Percentiles rank a stretch among this genome's conserved stretches.
These are phyloP conservation scores for Diaporthe aspalathi DNA, from an alignment of 2,329 filamentous ascomycete species.

Conservation along the genomic window DNA sequence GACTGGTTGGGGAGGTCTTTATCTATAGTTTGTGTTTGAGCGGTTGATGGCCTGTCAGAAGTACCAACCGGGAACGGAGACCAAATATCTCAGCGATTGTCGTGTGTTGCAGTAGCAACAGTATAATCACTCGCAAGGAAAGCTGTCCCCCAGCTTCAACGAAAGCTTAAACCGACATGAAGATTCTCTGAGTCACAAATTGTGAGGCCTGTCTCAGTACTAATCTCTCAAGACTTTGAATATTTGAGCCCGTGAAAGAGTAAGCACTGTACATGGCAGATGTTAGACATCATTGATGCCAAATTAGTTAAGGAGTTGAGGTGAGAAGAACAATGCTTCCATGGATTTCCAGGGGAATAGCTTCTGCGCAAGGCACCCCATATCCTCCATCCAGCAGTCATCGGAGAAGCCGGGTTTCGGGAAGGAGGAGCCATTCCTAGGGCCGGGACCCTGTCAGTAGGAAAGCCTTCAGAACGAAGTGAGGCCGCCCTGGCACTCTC, in stretches of 20 bases:
- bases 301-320: no score
- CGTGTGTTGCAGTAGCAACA: not conserved
- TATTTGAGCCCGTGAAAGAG: not conserved
- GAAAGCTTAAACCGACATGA: not conserved
- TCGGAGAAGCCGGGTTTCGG: not conserved
- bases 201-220: no score
- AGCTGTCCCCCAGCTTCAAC: not conserved
- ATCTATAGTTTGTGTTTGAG: not conserved
- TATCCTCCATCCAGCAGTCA: not conserved
- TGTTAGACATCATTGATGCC: not conserved
- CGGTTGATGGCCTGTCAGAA: conserved; percentile 2
- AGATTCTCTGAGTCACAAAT: not conserved
- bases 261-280: not conserved
- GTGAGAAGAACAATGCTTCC: not conserved
- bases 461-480: no score
- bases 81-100: not conserved
- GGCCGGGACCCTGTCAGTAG: no score
- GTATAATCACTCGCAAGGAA: not conserved
- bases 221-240: not conserved
- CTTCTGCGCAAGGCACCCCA: not conserved
- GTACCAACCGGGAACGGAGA: conserved; percentile 1
- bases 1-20: not conserved
- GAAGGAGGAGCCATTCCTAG: not conserved
- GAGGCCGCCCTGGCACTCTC: no score
- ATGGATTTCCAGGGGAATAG: no score